These are phyloP conservation scores for Withania somnifera DNA, from an alignment of 305 asterid genomes.

Conservation along the genomic window DNA sequence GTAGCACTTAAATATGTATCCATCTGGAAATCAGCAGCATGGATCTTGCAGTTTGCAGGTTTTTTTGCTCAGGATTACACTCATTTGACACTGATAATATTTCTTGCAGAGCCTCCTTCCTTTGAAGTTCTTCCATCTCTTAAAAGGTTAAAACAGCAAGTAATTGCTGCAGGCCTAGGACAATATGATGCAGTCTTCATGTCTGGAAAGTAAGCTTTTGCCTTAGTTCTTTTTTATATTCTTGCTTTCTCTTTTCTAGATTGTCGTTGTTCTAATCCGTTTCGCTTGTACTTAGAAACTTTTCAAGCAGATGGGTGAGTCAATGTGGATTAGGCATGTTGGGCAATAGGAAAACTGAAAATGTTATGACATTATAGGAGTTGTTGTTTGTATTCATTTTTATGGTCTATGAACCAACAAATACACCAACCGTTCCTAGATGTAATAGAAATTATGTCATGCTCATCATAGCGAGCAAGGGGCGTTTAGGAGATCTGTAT, in stretches of 20 bases:
- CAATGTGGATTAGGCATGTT: background rate
- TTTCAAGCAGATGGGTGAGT: background rate
- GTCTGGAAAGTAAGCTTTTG: constrained; percentile 72
- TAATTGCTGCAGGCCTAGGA: constrained; percentile 73
- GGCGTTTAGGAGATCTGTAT: background rate
- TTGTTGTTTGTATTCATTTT: background rate
- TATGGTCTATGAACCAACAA: background rate
- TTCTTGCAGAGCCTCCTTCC: constrained; percentile 68
- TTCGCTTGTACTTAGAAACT: background rate
- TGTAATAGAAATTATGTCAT: background rate
- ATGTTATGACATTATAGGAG: background rate
- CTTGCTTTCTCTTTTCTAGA: background rate
- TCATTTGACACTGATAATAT: background rate
- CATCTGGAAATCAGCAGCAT: background rate
- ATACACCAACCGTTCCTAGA: background rate
- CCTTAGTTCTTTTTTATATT: background rate
- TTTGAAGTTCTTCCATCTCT: constrained; percentile 89
- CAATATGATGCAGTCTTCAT: constrained; percentile 81
- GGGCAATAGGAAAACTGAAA: background rate
- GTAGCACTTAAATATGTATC: background rate
- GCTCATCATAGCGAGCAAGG: background rate
- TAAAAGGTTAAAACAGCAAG: constrained; percentile 69
- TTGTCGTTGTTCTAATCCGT: background rate
- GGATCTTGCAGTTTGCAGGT: background rate
- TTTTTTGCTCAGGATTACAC: background rate